phyloP scores from a whole-genome alignment of 179 eudicot species.

The Heliamphora pulchella region DNA sequence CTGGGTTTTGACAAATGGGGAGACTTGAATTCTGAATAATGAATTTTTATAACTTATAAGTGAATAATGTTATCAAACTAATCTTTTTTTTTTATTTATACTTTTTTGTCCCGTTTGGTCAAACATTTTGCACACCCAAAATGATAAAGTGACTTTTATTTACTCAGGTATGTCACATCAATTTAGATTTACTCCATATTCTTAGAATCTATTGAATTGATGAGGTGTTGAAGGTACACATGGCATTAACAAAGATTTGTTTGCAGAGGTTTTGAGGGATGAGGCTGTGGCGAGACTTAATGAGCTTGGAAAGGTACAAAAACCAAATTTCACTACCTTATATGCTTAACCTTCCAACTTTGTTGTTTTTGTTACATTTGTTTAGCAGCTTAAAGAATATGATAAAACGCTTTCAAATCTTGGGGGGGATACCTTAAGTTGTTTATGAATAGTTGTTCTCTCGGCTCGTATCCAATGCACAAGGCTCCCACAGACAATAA shows the following conservation, averaged over 20 bases:
- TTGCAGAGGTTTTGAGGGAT: constrained; percentile 49
- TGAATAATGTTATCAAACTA: too few species aligned
- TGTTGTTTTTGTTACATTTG: neutral
- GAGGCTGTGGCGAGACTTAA: constrained; percentile 72
- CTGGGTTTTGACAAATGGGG: too few species aligned
- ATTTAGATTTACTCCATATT: neutral
- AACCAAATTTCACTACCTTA: neutral
- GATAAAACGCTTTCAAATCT: neutral
- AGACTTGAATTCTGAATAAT: too few species aligned
- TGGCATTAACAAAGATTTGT: constrained; percentile 27
- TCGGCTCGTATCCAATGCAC: neutral
- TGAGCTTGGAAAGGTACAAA: constrained; percentile 71
- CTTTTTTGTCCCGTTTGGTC: neutral
- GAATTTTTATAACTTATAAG: too few species aligned
- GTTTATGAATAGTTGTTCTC: too few species aligned
- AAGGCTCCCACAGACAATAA: neutral
- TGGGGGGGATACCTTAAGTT: constrained; percentile 1
- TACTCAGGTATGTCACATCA: neutral
- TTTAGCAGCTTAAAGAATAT: too few species aligned
- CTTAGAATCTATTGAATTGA: neutral
- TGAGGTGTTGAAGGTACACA: constrained; percentile 18
- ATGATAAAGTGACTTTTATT: neutral
- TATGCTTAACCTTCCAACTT: neutral
- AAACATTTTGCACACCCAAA: neutral
- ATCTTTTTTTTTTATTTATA: too few species aligned